Evolutionary conservation across 2,329 filamentous ascomycete genomes (phyloP), one percentile per base, ranked within the genome.

Genomic region (Pestalotiopsis sp.): DNA sequence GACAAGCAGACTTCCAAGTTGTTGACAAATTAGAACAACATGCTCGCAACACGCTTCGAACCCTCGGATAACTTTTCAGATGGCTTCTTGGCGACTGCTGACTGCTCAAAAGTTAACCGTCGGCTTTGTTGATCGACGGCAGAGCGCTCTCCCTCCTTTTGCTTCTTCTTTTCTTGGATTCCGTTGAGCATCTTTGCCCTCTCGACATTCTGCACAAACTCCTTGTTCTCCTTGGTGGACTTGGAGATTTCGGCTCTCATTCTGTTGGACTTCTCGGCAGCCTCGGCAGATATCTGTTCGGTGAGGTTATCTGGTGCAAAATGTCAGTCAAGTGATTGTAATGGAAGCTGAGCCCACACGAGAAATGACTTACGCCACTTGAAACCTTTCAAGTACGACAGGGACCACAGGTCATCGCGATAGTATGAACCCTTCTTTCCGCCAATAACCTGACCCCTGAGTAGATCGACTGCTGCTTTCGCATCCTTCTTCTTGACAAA

Each of bases 371-470:
- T 49, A 64, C 61, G 84, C 93, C 93, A 97, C 80, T 95, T 96
- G 82, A 96, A 95, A 1, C 92, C 93, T 71, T 89, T 91, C 71
- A 97, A 82, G 76, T 97, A 97, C 70, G 92, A 87, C 71, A 96
- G 82, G 74, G 92, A 95, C 93, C 93, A 97, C 59, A 97, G 87
- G 78, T 97, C 93, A 78, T 97, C 93, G 74, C 92, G 89, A 82
- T 95, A 97, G 78, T 92, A 94, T 63, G 87, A 88, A 13, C 93
- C 88, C 82, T 97, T 97, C 82, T 95, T 95, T 31, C 93, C 93
- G 64, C 93, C 93, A 69, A 96, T 92, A 13, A 87, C 93, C 71
- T 88, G 88, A 57, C 92, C 91, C 77, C 97, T 97, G 64, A 97
- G 84, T 31, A 92, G 85, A 73, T 93, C 91, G 64, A 90, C 92